Conservation (phyloP, 495 filamentous ascomycete species). For the Daldinia grandis region DNA sequence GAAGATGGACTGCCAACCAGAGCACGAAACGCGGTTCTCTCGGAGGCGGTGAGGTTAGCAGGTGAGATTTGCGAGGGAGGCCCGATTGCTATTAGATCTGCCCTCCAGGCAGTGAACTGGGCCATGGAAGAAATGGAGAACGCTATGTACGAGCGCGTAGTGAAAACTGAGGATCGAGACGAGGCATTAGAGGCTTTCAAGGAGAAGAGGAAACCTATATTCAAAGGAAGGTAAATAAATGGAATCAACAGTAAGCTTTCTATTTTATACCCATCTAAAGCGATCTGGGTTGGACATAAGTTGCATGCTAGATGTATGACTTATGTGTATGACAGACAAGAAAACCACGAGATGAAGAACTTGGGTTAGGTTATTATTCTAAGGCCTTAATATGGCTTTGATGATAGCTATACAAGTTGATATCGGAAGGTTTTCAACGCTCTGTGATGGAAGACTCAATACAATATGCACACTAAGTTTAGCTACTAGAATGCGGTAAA, state of each 20-base stretch:
- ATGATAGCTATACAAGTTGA: too few relatives aligned
- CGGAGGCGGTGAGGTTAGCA: slow-evolving; percentile 79
- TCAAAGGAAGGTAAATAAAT: slow-evolving; percentile 67
- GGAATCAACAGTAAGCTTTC: neutral
- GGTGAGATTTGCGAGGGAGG: slow-evolving; percentile 85
- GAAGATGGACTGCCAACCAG: slow-evolving; percentile 47
- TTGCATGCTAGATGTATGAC: neutral
- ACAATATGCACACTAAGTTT: too few relatives aligned
- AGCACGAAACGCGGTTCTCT: slow-evolving; percentile 70
- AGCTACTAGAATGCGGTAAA: too few relatives aligned
- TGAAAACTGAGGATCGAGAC: slow-evolving; percentile 82
- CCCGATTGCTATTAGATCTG: slow-evolving; percentile 78
- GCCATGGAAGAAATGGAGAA: slow-evolving; percentile 75
- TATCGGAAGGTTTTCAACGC: too few relatives aligned
- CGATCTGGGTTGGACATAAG: neutral
- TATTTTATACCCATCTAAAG: neutral
- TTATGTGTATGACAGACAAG: too few relatives aligned
- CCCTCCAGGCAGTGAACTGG: slow-evolving; percentile 73
- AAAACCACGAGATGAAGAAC: too few relatives aligned
- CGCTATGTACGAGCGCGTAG: slow-evolving; percentile 77
- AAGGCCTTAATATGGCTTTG: too few relatives aligned
- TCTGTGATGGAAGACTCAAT: too few relatives aligned
- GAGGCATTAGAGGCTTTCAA: slow-evolving; percentile 88
- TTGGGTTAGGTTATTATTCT: too few relatives aligned
- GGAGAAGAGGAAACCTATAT: slow-evolving; percentile 90